phyloP scores from a whole-genome alignment of 1,139 yeast genomes.

The Candida tetrigidarum region DNA sequence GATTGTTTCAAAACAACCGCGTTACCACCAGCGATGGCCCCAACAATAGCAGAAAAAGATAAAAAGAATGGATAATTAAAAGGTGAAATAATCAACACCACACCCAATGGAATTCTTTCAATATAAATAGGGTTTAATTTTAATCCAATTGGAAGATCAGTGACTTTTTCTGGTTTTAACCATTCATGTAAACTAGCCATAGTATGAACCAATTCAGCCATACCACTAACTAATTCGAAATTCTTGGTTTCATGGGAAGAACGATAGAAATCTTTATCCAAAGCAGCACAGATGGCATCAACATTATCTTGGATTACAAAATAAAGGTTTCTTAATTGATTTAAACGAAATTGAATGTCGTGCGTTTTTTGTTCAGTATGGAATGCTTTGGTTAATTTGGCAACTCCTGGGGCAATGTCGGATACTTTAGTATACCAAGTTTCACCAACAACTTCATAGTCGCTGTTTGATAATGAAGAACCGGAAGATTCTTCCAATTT shows the following conservation, averaged over 20 bases:
- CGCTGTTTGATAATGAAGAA: conserved; percentile 4
- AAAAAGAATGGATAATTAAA: conserved; percentile 85
- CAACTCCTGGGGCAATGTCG: conserved; percentile 54
- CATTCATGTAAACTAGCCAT: conserved; percentile 65
- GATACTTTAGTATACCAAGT: conserved; percentile 49
- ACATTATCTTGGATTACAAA: conserved; percentile 66
- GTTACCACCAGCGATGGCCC: conserved; percentile 90
- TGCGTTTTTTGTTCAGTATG: conserved; percentile 52
- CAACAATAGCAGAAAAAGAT: conserved; percentile 68
- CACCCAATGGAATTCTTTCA: conserved; percentile 76
- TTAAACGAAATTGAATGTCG: conserved; percentile 59
- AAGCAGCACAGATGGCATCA: conserved; percentile 58
- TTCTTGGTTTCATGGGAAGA: conserved; percentile 61
- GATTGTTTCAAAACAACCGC: conserved; percentile 80
- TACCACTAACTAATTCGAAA: conserved; percentile 56
- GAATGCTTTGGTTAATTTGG: conserved; percentile 46
- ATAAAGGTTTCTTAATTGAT: conserved; percentile 70
- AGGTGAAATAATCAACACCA: conserved; percentile 77
- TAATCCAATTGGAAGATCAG: conserved; percentile 50
- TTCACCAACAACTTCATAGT: conserved; percentile 8
- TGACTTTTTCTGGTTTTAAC: conserved; percentile 57
- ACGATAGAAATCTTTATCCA: conserved; percentile 69
- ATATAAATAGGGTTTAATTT: conserved; percentile 52
- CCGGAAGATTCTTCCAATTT: conserved; percentile 16
- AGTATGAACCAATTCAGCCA: conserved; percentile 61